Evolutionary conservation across 164 flowering plant species (phyloP).

Genomic region (Kingdonia uniflora): DNA sequence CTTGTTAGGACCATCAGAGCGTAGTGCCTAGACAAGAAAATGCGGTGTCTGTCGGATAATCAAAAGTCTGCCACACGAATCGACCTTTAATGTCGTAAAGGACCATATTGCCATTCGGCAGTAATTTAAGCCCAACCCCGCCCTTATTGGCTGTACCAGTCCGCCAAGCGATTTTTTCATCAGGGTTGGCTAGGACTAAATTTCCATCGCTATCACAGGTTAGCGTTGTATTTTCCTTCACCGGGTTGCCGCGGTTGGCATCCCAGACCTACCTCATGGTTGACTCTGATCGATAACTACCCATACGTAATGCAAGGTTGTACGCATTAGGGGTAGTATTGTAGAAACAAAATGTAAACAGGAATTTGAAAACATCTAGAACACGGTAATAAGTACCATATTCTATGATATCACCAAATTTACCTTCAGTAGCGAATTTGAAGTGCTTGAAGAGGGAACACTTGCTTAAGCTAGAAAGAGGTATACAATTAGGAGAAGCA

Average conservation of each 20-base stretch:
- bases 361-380: slow-evolving; percentile 5
- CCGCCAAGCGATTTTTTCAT: slow-evolving; percentile 24
- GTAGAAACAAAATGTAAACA: slow-evolving; percentile 25
- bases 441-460: slow-evolving; percentile 32
- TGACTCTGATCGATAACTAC: slow-evolving; percentile 9
- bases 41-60: slow-evolving; percentile 24
- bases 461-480: slow-evolving; percentile 18
- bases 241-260: slow-evolving; percentile 23
- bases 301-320: slow-evolving; percentile 23
- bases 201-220: slow-evolving; percentile 20
- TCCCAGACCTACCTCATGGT: slow-evolving; percentile 35
- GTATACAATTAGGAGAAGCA: slow-evolving; percentile 4
- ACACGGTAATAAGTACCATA: slow-evolving; percentile 32
- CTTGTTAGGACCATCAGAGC: slow-evolving; percentile 9
- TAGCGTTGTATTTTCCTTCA: slow-evolving; percentile 21
- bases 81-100: slow-evolving; percentile 14
- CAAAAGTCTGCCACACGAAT: slow-evolving; percentile 33
- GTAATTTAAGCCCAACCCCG: slow-evolving; percentile 16
- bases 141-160: slow-evolving; percentile 25
- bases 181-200: slow-evolving; percentile 22
- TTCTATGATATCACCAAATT: slow-evolving; percentile 30
- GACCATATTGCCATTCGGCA: slow-evolving; percentile 24
- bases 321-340: slow-evolving; percentile 27
- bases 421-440: slow-evolving; percentile 32
- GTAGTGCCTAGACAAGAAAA: slow-evolving; percentile 22